Evolutionary conservation across 2,329 filamentous ascomycete species (phyloP), one percentile per base, ranked within the genome.

Genomic region (Aspergillus pseudoviridinutans): DNA sequence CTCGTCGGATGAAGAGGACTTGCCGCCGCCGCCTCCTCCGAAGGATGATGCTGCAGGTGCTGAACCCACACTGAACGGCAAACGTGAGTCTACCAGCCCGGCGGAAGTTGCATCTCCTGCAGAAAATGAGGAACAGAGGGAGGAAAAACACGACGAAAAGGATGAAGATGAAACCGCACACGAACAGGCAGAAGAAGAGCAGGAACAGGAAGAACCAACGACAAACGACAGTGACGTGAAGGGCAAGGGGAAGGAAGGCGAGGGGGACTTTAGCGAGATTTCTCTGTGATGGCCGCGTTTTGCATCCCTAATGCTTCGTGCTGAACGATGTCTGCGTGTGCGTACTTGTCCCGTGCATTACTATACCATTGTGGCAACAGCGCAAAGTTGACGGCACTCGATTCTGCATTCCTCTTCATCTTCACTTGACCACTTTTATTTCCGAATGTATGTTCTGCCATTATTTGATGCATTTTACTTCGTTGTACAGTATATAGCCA

Each of bases 251-350:
- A 72, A 71, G 56, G 69, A 72, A 58, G 62, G 66, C 14, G 70
- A 73, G 47, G 61, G 67, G 4, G 70, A 73, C 54, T 73, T 73
- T 52, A 73, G 71, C 29, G 70, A 74, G 62, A 68, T 73, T 17
- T 69, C 71, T 32, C 65, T 74, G 51, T 72, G 62, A 64, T 56
- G 44, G 41, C 29, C 38, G 59, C 51, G 10, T 49, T 59, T 53
- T 51, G 35, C 59, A 35, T 53, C 56, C 53, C 61, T 60, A 49
- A 54, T 41, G 56, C 57, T 59, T 60, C n/a, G 25, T 56, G 20
- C 54, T 62, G 58, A 22, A 24, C 44, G 6, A 12, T 47, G 22
- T 14, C 24, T 46, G 20, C 9, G 42, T 47, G 14, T 47, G 22
- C 44, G 7, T 47, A 10, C 14, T 24, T 24, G 22, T n/a, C 14